Evolutionary conservation across 768 basidiomycete genomes (phyloP).

Genomic region (Heimioporus sp.): DNA sequence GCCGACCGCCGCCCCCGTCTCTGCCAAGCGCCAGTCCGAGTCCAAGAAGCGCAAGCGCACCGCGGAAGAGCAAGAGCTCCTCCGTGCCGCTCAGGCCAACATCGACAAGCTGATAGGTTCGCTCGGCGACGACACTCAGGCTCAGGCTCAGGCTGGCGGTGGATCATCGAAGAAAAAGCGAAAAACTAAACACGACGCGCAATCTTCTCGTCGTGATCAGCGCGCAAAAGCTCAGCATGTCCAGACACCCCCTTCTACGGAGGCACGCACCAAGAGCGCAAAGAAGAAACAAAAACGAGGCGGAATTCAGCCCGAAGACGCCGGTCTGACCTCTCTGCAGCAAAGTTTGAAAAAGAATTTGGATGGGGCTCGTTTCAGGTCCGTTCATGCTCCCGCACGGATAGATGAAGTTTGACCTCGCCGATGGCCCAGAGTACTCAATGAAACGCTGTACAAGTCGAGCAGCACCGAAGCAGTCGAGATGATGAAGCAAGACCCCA

Average conservation of each 20-base stretch:
- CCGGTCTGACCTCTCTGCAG: slow-evolving; percentile 68
- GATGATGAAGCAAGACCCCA: slow-evolving; percentile 84
- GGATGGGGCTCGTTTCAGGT: slow-evolving; percentile 89
- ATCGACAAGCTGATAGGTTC: slow-evolving; percentile 60
- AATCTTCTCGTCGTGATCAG: slow-evolving; percentile 7
- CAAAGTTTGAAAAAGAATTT: slow-evolving; percentile 73
- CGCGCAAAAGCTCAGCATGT: background rate
- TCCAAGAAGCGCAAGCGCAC: slow-evolving; percentile 50
- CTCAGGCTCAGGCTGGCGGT: slow-evolving; percentile 26
- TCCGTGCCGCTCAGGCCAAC: slow-evolving; percentile 45
- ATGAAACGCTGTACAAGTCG: slow-evolving; percentile 90
- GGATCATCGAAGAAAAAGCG: slow-evolving; percentile 21
- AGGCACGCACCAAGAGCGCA: slow-evolving; percentile 8
- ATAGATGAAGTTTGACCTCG: slow-evolving; percentile 1
- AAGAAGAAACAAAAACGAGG: slow-evolving; percentile 20
- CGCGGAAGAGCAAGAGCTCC: slow-evolving; percentile 35
- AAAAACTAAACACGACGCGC: slow-evolving; percentile 4
- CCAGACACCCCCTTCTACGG: slow-evolving; percentile 1
- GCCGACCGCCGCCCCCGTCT: slow-evolving; percentile 36
- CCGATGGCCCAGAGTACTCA: slow-evolving; percentile 64
- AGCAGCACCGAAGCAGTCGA: slow-evolving; percentile 68
- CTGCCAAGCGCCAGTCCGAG: slow-evolving; percentile 34
- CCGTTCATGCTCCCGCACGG: background rate
- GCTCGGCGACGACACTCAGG: slow-evolving; percentile 34
- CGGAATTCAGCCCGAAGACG: slow-evolving; percentile 18